These are phyloP conservation scores for Arthrobotrys megalospora DNA, from an alignment of 2,329 filamentous ascomycete genomes.

Conservation along the genomic window DNA sequence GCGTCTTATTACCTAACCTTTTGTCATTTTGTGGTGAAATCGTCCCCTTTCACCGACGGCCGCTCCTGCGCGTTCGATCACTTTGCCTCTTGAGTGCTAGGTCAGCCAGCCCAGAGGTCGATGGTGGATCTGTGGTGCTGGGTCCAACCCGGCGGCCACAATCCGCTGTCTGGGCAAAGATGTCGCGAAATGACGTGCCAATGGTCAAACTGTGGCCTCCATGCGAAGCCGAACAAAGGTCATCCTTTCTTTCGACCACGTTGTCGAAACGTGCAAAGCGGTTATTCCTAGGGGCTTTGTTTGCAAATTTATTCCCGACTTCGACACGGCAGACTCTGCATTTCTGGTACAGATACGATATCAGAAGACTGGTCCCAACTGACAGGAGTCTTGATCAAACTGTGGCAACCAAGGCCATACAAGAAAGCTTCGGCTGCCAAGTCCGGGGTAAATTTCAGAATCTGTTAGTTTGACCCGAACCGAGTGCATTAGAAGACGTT, in stretches of 20 bases:
- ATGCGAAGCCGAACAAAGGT: neutral
- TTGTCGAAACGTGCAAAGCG: conserved; percentile 23
- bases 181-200: conserved; percentile 50
- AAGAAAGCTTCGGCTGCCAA: conserved; percentile 46
- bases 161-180: conserved; percentile 36
- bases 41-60: conserved; percentile 44
- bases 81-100: neutral
- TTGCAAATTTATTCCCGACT: neutral
- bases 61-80: neutral
- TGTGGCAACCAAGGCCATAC: neutral
- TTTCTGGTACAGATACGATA: neutral
- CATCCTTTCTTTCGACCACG: conserved; percentile 25
- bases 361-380: no score
- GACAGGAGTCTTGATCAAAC: neutral
- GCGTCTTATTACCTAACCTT: conserved; percentile 59
- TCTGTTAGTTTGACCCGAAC: conserved; percentile 4
- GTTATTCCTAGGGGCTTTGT: neutral
- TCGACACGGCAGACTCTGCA: neutral
- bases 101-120: conserved; percentile 1
- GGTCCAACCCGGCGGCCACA: conserved; percentile 40
- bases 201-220: neutral
- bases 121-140: conserved; percentile 28
- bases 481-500: neutral
- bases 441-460: conserved; percentile 36
- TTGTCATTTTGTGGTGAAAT: conserved; percentile 60